Conservation (phyloP, 2,329 filamentous ascomycete genomes). For the Chaetomiaceae sp. region DNA sequence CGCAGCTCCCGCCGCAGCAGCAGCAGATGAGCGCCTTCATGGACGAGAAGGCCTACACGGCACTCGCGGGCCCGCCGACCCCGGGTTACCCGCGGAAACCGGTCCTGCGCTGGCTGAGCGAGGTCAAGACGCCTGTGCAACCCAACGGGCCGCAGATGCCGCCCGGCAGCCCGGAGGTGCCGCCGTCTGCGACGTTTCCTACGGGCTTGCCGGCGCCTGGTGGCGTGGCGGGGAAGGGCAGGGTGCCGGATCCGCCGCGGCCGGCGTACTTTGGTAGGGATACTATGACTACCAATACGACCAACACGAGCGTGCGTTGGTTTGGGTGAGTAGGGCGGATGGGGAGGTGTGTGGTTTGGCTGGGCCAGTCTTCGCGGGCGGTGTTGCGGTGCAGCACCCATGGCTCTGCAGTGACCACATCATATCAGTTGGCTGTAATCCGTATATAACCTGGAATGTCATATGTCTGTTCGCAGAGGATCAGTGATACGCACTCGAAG, state of each 20-base stretch:
- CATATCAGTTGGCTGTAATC: too few species aligned
- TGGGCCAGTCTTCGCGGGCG: neutral
- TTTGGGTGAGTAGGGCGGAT: conserved; percentile 11
- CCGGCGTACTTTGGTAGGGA: conserved; percentile 12
- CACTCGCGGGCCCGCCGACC: conserved; percentile 13
- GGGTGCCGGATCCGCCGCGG: conserved; percentile 5
- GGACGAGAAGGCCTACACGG: conserved; percentile 19
- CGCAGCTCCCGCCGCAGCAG: neutral
- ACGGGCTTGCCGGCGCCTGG: neutral
- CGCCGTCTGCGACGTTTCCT: neutral
- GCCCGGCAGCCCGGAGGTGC: conserved; percentile 7
- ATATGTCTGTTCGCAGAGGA: too few species aligned
- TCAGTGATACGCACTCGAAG: too few species aligned
- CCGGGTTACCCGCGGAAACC: conserved; percentile 8
- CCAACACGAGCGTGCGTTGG: conserved; percentile 12
- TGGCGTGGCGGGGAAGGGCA: neutral
- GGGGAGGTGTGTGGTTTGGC: neutral
- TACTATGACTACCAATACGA: conserved; percentile 19
- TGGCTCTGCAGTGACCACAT: too few species aligned
- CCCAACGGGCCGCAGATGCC: conserved; percentile 14
- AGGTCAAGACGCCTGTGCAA: conserved; percentile 17
- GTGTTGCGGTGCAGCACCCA: too few species aligned
- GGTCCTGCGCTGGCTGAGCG: conserved; percentile 16
- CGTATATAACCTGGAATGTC: too few species aligned
- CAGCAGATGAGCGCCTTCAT: conserved; percentile 4